Conservation (phyloP, 164 flowering plant species). For the grape (Vitis vinifera) region DNA sequence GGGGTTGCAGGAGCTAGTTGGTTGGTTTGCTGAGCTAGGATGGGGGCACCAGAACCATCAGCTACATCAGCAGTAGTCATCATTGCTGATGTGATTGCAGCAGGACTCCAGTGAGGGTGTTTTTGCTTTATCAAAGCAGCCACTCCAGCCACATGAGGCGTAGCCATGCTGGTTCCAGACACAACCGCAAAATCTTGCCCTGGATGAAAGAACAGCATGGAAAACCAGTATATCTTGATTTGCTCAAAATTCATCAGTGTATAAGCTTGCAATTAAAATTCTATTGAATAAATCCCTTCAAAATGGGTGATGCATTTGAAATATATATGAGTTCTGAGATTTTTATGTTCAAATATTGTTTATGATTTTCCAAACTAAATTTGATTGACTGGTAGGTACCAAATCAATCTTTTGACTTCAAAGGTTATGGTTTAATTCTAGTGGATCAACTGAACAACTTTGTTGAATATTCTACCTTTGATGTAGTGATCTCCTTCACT, state of each 20-base stretch:
- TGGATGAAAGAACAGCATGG: constrained; percentile 9
- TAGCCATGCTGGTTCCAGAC: constrained; percentile 72
- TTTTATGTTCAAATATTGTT: no score
- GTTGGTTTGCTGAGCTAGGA: constrained; percentile 40
- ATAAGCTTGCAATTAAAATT: not conserved
- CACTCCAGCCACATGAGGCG: constrained; percentile 62
- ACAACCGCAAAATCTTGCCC: constrained; percentile 53
- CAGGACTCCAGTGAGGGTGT: constrained; percentile 54
- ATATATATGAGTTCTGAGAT: no score
- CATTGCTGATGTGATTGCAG: constrained; percentile 55
- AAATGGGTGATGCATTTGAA: no score
- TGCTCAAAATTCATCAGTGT: not conserved
- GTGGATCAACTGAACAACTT: no score
- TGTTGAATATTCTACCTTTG: constrained; percentile 26
- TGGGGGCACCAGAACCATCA: constrained; percentile 36
- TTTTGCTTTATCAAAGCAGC: constrained; percentile 61
- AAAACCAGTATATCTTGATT: not conserved
- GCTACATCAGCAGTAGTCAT: constrained; percentile 51
- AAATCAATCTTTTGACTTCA: no score
- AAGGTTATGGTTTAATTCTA: no score
- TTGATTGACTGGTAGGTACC: no score
- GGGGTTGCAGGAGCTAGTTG: constrained; percentile 31
- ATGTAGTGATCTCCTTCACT: constrained; percentile 46
- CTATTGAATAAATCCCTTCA: no score
- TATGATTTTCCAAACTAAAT: no score